Evolutionary conservation across 148 eudicot species (phyloP), one percentile per base, ranked within the genome.

Genomic region (Pouteria glomerata): DNA sequence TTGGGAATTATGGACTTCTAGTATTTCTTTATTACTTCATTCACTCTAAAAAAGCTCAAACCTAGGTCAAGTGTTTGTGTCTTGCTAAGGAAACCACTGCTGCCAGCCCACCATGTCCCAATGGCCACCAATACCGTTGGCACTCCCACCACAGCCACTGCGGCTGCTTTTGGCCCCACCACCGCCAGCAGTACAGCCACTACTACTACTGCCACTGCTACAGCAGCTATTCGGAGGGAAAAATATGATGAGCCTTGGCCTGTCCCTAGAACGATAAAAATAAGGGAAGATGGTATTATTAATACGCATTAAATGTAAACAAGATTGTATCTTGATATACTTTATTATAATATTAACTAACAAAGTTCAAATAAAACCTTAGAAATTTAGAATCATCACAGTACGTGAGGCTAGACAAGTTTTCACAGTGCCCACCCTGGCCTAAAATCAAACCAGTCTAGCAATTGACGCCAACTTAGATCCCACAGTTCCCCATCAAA

Each of bases 191-290:
- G 51, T 55, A 79, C 76, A 53, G 78, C 84, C 84, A 82, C 68
- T 84, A 94, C 77, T 76, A 84, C 89, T 77, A 86, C 81, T 76
- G 95, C 89, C 76, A 73, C 90, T 76, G 89, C 82, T 71, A 83
- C 86, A 85, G 82, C 85, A 80, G 80, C 66, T 70, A 64, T 77
- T 80, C 72, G 82, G 73, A 60, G 74, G 80, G 82, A 31, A 75
- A 77, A 51, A 74, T 70, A 82, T 59, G 84, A 75, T 73, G 86
- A 75, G 69, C 62, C 74, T 61, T 70, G 75, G 73, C 74, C 78
- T 21, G 82, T 75, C 78, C 88, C 88, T 82, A 82, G 26, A 79
- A 84, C 57, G 77, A 84, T 79, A 65, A 77, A 73, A 76, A 78
- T 48, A 72, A 73, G 70, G 51, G 50, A 68, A 48, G 45, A 57